Conservation (phyloP, 2,329 filamentous ascomycete species). For the Chrysoporthe austroafricana region DNA sequence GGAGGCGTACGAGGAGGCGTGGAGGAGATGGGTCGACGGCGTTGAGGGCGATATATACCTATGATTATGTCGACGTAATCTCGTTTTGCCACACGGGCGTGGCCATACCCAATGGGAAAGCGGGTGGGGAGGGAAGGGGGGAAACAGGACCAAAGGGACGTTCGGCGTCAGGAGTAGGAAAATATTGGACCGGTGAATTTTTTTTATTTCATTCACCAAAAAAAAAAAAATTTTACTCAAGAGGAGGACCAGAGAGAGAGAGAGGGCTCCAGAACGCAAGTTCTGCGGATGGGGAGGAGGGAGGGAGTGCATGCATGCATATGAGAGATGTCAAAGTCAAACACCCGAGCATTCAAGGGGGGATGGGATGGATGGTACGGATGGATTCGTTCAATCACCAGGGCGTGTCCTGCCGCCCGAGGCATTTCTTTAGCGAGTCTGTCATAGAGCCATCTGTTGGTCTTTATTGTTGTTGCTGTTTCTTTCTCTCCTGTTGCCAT, state of each 20-base stretch:
- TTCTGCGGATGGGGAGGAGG: conserved; percentile 14
- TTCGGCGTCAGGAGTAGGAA: conserved; percentile 11
- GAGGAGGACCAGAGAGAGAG: conserved; percentile 8
- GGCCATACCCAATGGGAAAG: background rate
- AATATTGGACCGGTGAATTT: background rate
- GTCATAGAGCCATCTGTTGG: conserved; percentile 5
- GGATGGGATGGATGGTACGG: too few species aligned
- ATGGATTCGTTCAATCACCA: too few species aligned
- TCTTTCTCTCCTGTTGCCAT: conserved; percentile 15
- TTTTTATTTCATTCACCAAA: background rate
- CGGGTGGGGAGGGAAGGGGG: too few species aligned
- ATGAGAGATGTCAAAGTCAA: background rate
- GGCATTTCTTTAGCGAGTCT: too few species aligned
- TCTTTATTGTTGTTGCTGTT: background rate
- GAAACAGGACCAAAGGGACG: background rate
- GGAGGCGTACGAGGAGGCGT: conserved; percentile 84
- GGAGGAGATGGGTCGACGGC: conserved; percentile 83
- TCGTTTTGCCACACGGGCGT: background rate
- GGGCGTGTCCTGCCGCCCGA: too few species aligned
- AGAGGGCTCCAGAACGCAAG: conserved; percentile 19
- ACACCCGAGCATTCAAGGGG: background rate
- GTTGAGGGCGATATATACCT: conserved; percentile 94
- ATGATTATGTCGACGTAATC: conserved; percentile 31
- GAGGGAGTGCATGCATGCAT: background rate
- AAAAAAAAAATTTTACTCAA: background rate